These are phyloP conservation scores for Cordyceps cateniannulata DNA, from an alignment of 2,329 filamentous ascomycete species.

Conservation along the genomic window DNA sequence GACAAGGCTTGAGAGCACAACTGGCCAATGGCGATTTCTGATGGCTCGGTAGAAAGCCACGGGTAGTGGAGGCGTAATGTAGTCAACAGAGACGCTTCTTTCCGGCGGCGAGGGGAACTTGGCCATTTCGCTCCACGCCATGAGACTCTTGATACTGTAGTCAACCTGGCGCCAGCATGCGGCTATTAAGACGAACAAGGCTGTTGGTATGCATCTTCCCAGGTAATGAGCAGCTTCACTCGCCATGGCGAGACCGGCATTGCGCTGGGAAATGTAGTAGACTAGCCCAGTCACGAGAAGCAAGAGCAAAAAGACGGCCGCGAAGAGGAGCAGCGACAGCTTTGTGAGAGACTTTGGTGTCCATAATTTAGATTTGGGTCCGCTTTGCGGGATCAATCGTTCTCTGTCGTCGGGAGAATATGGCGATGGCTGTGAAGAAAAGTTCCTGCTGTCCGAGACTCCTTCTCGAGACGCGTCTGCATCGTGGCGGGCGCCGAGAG, in stretches of 20 bases:
- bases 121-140: conserved; percentile 23
- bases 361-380: conserved; percentile 13
- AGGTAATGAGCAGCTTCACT: conserved; percentile 18
- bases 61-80: conserved; percentile 21
- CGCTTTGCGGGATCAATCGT: not conserved
- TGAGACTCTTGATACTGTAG: conserved; percentile 20
- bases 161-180: conserved; percentile 26
- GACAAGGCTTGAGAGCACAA: conserved; percentile 19
- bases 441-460: not conserved
- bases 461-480: not conserved
- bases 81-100: conserved; percentile 24
- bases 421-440: not conserved
- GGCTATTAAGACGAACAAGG: conserved; percentile 22
- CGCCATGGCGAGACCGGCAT: conserved; percentile 18
- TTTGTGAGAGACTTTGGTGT: conserved; percentile 18
- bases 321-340: conserved; percentile 16
- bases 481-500: not conserved
- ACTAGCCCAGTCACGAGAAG: conserved; percentile 17
- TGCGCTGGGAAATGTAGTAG: conserved; percentile 17
- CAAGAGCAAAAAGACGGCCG: conserved; percentile 17
- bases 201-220: conserved; percentile 21
- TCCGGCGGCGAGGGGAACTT: conserved; percentile 14
- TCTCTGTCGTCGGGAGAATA: not conserved
- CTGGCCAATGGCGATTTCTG: conserved; percentile 20
- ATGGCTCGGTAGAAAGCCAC: conserved; percentile 19